Conservation (phyloP, 2,329 filamentous ascomycete genomes). For the Monosporascus sp. region DNA sequence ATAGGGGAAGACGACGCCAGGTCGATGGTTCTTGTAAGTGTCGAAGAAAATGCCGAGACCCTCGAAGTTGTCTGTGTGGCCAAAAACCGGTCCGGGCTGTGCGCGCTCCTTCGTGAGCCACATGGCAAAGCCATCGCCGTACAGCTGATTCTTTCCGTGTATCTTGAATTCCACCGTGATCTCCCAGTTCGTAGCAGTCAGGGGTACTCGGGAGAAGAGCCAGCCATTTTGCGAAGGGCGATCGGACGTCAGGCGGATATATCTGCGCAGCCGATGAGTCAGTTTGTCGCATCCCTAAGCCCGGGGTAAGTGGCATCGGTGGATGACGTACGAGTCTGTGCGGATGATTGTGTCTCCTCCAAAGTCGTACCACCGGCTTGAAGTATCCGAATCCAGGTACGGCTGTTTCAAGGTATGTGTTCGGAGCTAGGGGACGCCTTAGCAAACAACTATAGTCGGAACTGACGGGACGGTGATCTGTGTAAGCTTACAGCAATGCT, state of each 20-base stretch:
- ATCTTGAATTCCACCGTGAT: slow-evolving; percentile 95
- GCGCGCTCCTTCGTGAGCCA: slow-evolving; percentile 96
- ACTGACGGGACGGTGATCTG: background rate
- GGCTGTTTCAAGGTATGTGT: slow-evolving; percentile 87
- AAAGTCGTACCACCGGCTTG: slow-evolving; percentile 98
- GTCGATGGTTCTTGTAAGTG: slow-evolving; percentile 99
- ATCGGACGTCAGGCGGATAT: slow-evolving; percentile 88
- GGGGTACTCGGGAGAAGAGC: slow-evolving; percentile 87
- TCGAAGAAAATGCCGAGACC: slow-evolving; percentile 94
- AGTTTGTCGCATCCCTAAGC: slow-evolving; percentile 7
- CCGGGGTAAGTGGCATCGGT: background rate
- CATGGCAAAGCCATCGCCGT: slow-evolving; percentile 94
- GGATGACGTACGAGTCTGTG: slow-evolving; percentile 55
- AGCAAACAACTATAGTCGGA: slow-evolving; percentile 1
- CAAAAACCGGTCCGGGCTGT: slow-evolving; percentile 77
- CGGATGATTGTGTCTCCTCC: slow-evolving; percentile 87
- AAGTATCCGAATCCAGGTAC: slow-evolving; percentile 96
- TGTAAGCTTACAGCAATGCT: slow-evolving; percentile 55
- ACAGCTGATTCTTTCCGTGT: slow-evolving; percentile 79
- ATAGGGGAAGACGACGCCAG: slow-evolving; percentile 91
- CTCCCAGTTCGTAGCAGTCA: slow-evolving; percentile 99
- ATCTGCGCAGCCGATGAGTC: slow-evolving; percentile 45
- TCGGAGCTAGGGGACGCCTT: slow-evolving; percentile 54
- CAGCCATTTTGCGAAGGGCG: slow-evolving; percentile 86
- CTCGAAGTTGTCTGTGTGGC: slow-evolving; percentile 81